Evolutionary conservation across 352 stramenopile species (phyloP).

Genomic region (Halophytophthora batemanensis): DNA sequence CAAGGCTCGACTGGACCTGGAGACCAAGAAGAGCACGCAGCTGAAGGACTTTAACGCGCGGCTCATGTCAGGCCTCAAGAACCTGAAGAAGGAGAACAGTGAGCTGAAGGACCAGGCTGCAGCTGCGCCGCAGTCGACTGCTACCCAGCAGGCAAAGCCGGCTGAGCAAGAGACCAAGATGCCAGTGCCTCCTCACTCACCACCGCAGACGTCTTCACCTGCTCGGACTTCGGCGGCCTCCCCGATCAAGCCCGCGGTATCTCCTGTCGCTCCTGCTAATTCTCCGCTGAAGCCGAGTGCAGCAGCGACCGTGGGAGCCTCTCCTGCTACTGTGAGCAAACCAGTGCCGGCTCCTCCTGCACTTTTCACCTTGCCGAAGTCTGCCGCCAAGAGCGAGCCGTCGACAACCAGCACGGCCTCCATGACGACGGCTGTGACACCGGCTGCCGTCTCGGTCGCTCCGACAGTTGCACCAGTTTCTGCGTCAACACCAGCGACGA

Average conservation of each 20-base stretch:
- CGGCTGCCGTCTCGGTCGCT: not conserved
- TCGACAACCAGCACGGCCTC: no score
- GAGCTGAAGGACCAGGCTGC: conserved; percentile 58
- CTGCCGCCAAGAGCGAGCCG: no score
- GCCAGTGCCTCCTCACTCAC: conserved; percentile 14
- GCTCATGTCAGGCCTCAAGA: conserved; percentile 67
- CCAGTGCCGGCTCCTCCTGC: no score
- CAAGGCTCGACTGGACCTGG: conserved; percentile 53
- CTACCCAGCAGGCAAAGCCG: conserved; percentile 5
- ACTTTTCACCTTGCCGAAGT: no score
- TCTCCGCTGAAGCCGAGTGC: no score
- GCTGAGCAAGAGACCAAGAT: conserved; percentile 8
- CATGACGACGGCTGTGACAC: not conserved
- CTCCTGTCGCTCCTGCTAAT: not conserved
- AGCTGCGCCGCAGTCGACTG: conserved; percentile 11
- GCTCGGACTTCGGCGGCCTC: not conserved
- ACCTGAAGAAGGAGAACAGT: conserved; percentile 71
- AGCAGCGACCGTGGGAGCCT: no score
- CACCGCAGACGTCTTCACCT: conserved; percentile 11
- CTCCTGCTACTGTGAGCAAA: no score
- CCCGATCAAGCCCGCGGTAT: not conserved
- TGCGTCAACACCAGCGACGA: conserved; percentile 7
- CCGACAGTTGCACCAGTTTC: conserved; percentile 5
- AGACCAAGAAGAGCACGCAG: conserved; percentile 62
- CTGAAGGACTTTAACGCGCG: conserved; percentile 76